Base-by-base conservation (phyloP, 2,329 filamentous ascomycete species). In the Calonectria pauciramosa region DNA sequence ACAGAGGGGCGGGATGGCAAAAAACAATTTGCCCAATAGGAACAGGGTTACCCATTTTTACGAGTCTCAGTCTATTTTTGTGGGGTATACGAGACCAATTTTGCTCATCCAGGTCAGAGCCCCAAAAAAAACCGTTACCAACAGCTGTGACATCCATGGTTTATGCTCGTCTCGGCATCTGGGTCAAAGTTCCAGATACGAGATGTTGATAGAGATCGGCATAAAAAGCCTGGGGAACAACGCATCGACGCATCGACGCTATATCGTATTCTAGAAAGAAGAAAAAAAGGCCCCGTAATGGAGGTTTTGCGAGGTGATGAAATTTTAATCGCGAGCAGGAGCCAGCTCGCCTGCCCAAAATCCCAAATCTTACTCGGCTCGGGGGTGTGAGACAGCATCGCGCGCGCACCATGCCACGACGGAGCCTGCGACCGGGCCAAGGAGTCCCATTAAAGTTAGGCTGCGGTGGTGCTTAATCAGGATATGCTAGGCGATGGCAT, bases 361-460 rank as follows among this genome's bases (percentile, higher is more conserved):
- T 26, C 20, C n/a, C 44, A 47, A 23, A 47, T 47, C 10, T 47
- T 23, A 47, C 44, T 47, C 44, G 20, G 44, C n/a, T 30, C n/a
- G 34, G 32, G 20, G 34, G 56, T 36, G 36, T 23, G 16, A 63
- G n/a, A 26, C n/a, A n/a, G 20, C n/a, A 41, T 23, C 32, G 38
- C n/a, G 30, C 34, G 56, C 56, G 56, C 56, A 41, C 54, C 52
- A 34, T 36, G 23, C 47, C 54, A n/a, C 28, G 44, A n/a, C 44
- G 41, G 44, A 41, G 56, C 34, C 41, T 41, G 32, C 41, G 51
- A 41, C 28, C 28, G 30, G 34, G 70, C 70, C 70, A 72, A 68
- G 70, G 60, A 2, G 64, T 72, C 67, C 64, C 52, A 54, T 59
- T 72, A 63, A 63, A 67, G 64, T 72, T 72, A 60, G 51, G 54